phyloP scores from a whole-genome alignment of 2,329 filamentous ascomycete species.

The Aphanocladium album region DNA sequence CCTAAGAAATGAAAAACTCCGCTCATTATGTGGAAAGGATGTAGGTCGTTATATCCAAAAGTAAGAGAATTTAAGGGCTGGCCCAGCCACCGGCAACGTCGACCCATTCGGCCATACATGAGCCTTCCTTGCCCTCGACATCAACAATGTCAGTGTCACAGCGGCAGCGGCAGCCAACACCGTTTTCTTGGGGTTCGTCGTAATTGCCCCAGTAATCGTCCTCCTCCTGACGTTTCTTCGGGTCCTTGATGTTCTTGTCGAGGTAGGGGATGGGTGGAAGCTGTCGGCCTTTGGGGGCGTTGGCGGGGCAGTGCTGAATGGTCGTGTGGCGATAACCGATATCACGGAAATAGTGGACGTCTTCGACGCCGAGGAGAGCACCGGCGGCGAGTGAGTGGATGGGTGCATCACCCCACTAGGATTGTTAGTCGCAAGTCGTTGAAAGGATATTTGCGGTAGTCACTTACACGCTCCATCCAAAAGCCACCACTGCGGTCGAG shows the following conservation, averaged over 20 bases:
- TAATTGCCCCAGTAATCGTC: slow-evolving; percentile 93
- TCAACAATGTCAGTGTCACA: slow-evolving; percentile 98
- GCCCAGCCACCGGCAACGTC: slow-evolving; percentile 94
- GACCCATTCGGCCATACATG: slow-evolving; percentile 93
- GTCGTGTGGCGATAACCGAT: slow-evolving; percentile 98
- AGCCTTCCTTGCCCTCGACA: slow-evolving; percentile 95
- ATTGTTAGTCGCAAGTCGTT: too few species aligned
- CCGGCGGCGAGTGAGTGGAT: slow-evolving; percentile 97
- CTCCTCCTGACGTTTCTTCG: slow-evolving; percentile 82
- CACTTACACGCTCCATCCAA: slow-evolving; percentile 93
- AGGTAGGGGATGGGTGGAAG: slow-evolving; percentile 74
- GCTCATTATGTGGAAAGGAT: slow-evolving; percentile 8
- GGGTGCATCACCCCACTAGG: slow-evolving; percentile 95
- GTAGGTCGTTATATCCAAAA: slow-evolving; percentile 12
- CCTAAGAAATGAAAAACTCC: slow-evolving; percentile 9
- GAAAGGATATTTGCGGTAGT: too few species aligned
- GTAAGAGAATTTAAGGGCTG: slow-evolving; percentile 32
- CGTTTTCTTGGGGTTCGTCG: slow-evolving; percentile 87
- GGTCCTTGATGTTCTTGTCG: slow-evolving; percentile 73
- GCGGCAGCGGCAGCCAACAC: slow-evolving; percentile 90
- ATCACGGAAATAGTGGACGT: slow-evolving; percentile 98
- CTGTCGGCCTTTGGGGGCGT: slow-evolving; percentile 77
- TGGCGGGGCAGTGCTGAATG: slow-evolving; percentile 96
- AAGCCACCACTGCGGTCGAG: slow-evolving; percentile 98
- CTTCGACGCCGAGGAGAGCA: slow-evolving; percentile 69